Evolutionary conservation across 1,284 basidiomycete species (phyloP).

Genomic region (Agroathelia rolfsii): DNA sequence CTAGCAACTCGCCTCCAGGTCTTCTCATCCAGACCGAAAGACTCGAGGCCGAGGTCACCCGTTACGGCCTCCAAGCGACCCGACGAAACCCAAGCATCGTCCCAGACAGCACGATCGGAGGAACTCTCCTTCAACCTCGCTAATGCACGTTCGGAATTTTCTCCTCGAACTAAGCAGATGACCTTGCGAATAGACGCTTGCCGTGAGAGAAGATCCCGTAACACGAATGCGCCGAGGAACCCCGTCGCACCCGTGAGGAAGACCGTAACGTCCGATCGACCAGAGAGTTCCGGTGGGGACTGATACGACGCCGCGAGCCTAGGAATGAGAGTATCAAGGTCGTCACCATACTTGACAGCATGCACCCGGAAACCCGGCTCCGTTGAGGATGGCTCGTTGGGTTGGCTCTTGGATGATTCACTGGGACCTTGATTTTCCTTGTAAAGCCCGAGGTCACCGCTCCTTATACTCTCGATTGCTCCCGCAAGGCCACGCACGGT

Average conservation of each 20-base stretch:
- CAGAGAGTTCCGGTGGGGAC: conserved; percentile 36
- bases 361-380: conserved; percentile 16
- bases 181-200: conserved; percentile 70
- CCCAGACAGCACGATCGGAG: conserved; percentile 87
- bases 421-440: conserved; percentile 23
- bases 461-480: conserved; percentile 71
- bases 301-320: conserved; percentile 56
- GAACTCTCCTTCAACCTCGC: conserved; percentile 69
- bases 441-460: conserved; percentile 73
- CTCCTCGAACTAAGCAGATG: conserved; percentile 82
- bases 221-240: conserved; percentile 91
- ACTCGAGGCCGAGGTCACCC: conserved; percentile 78
- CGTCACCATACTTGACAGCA: conserved; percentile 65
- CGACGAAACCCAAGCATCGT: conserved; percentile 73
- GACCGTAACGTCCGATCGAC: conserved; percentile 63
- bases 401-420: conserved; percentile 2
- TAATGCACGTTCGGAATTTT: conserved; percentile 55
- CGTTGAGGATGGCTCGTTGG: too few relatives aligned
- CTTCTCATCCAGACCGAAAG: conserved; percentile 64
- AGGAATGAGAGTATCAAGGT: conserved; percentile 59
- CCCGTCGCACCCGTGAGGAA: conserved; percentile 97
- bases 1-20: conserved; percentile 63
- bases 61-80: conserved; percentile 73
- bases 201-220: conserved; percentile 71
- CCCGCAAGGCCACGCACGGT: conserved; percentile 77